Percentiles rank a stretch among this genome's conserved stretches.
phyloP scores from a whole-genome alignment of 2,329 filamentous ascomycete genomes.

The Fusarium liriodendri region DNA sequence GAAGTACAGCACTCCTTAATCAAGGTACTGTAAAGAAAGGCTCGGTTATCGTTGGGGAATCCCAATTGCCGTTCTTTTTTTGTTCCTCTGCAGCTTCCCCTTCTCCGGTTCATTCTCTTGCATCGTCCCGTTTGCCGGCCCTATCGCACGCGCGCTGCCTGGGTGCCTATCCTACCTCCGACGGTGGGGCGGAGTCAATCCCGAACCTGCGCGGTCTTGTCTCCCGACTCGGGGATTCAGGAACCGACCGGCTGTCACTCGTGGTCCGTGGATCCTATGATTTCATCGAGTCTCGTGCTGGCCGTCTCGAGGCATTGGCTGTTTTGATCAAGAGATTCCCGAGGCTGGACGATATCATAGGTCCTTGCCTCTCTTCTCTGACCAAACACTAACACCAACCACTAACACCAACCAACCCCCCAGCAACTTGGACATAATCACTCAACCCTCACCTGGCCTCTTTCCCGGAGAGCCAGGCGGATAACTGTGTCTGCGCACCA shows the following conservation, averaged over 20 bases:
- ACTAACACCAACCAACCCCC: background rate
- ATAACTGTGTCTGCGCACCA: conserved; percentile 29
- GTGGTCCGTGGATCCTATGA: conserved; percentile 30
- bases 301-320: conserved; percentile 3
- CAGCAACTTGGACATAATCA: background rate
- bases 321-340: background rate
- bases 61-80: background rate
- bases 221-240: conserved; percentile 30
- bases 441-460: conserved; percentile 18
- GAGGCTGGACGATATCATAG: background rate
- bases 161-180: conserved; percentile 14
- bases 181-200: conserved; percentile 35
- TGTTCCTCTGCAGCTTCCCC: background rate
- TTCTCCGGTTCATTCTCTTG: conserved; percentile 40
- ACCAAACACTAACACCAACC: background rate
- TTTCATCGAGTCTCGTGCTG: conserved; percentile 18
- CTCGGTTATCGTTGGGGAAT: conserved; percentile 12
- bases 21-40: background rate
- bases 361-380: background rate
- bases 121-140: conserved; percentile 22
- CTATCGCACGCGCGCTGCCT: conserved; percentile 14
- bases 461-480: conserved; percentile 18
- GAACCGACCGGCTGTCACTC: conserved; percentile 27
- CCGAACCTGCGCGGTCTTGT: conserved; percentile 34
- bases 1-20: background rate